phyloP scores from a whole-genome alignment of 139 green algal genomes.

The Tetradesmus lagerheimii region DNA sequence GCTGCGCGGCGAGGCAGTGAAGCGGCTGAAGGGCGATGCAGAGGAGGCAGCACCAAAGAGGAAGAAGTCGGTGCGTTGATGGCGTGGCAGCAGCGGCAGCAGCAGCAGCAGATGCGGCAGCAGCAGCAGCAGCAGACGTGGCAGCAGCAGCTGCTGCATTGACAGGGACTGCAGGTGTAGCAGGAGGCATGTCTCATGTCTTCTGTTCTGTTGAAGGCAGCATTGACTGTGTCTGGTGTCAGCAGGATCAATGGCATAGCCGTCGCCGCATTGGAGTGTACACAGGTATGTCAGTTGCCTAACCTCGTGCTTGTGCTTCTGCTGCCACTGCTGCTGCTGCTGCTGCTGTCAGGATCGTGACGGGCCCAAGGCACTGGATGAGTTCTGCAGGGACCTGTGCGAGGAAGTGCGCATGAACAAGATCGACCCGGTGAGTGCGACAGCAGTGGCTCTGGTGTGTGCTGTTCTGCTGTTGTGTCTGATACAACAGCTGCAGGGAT shows the following conservation, averaged over 20 bases:
- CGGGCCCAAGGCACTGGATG: constrained; percentile 73
- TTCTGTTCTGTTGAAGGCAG: no score
- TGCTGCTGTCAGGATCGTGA: constrained; percentile 2
- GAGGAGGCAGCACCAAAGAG: constrained; percentile 63
- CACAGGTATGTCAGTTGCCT: not conserved
- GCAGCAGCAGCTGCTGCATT: no score
- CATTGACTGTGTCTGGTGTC: no score
- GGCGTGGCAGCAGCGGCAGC: not conserved
- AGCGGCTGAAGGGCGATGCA: constrained; percentile 71
- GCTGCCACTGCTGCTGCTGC: not conserved
- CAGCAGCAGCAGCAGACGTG: not conserved
- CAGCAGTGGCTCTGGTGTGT: no score
- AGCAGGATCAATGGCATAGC: not conserved
- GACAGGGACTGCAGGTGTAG: no score
- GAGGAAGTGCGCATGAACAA: constrained; percentile 73
- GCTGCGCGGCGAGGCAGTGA: constrained; percentile 67
- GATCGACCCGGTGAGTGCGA: constrained; percentile 86
- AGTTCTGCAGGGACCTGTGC: constrained; percentile 94
- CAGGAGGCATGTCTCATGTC: no score
- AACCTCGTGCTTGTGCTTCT: not conserved
- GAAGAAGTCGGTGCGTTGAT: constrained; percentile 66
- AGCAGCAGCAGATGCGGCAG: no score
- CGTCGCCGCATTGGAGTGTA: not conserved
- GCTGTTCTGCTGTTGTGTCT: no score
- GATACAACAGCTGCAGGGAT: no score